Evolutionary conservation across 2,329 filamentous ascomycete genomes (phyloP).

Genomic region (Aspergillus oerlinghausenensis): DNA sequence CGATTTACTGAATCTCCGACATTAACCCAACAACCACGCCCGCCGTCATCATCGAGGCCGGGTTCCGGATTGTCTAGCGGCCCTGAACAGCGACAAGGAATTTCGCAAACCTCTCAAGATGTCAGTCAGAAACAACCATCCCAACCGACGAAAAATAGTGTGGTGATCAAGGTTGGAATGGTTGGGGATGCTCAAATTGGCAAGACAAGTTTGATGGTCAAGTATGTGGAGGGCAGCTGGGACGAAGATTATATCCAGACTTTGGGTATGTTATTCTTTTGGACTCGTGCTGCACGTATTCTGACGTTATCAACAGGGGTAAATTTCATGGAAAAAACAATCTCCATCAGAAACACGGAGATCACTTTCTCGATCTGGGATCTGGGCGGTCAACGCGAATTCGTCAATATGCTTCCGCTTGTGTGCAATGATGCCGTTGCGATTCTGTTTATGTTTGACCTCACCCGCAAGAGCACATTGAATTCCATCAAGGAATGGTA

Average conservation of each 20-base stretch:
- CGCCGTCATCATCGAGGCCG: constrained; percentile 41
- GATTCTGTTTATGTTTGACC: constrained; percentile 99
- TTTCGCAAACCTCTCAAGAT: constrained; percentile 49
- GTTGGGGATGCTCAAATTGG: constrained; percentile 98
- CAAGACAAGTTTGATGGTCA: constrained; percentile 99
- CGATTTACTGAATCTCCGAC: constrained; percentile 39
- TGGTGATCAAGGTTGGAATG: constrained; percentile 99
- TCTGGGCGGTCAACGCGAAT: constrained; percentile 93
- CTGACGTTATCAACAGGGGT: constrained; percentile 56
- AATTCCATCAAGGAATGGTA: constrained; percentile 99
- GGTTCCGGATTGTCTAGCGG: constrained; percentile 47
- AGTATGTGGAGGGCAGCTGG: constrained; percentile 99
- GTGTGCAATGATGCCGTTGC: constrained; percentile 98
- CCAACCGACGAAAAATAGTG: constrained; percentile 52
- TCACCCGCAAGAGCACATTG: constrained; percentile 94
- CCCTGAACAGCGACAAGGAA: constrained; percentile 38
- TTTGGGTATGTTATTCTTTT: constrained; percentile 51
- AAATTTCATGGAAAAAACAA: constrained; percentile 99
- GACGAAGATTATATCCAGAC: constrained; percentile 99
- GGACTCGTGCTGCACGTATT: constrained; percentile 10
- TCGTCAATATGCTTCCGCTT: constrained; percentile 99
- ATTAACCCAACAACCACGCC: constrained; percentile 37
- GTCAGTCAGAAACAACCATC: constrained; percentile 42
- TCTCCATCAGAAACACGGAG: constrained; percentile 97
- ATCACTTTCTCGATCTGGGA: constrained; percentile 99